A percentile compares a stretch with the other conserved stretches of the same genome.
Conservation (phyloP, 768 basidiomycete genomes). For the Hygrophoropsis aurantiaca region DNA sequence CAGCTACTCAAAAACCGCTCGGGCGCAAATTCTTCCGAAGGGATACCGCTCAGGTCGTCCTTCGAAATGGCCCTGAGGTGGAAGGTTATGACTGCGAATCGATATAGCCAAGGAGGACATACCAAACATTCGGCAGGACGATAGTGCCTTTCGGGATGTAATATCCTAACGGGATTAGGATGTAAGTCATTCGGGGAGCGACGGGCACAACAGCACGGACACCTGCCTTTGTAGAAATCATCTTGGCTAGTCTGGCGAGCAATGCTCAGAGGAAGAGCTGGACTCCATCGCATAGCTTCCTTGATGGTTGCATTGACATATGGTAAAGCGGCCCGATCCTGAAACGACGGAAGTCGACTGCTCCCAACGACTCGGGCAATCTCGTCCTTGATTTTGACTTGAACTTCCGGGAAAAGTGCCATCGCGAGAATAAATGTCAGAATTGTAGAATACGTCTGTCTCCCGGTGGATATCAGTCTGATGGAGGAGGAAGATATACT, state of each 20-base stretch:
- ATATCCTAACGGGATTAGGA: conserved; percentile 25
- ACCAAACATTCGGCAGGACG: conserved; percentile 42
- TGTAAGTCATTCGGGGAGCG: neutral
- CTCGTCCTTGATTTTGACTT: conserved; percentile 52
- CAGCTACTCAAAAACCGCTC: neutral
- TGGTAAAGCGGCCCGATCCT: conserved; percentile 39
- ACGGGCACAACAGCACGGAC: neutral
- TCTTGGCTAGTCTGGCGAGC: conserved; percentile 8
- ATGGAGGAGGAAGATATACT: neutral
- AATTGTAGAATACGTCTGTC: conserved; percentile 15
- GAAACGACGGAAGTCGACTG: conserved; percentile 43
- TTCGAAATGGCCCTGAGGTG: neutral
- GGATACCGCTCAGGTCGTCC: neutral
- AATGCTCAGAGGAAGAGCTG: conserved; percentile 11
- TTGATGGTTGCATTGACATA: conserved; percentile 45
- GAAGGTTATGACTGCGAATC: neutral
- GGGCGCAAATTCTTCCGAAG: neutral
- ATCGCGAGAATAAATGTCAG: conserved; percentile 17
- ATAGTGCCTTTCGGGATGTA: conserved; percentile 41
- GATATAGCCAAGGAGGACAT: neutral
- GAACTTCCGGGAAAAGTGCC: conserved; percentile 38
- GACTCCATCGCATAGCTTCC: conserved; percentile 47
- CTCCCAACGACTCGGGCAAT: conserved; percentile 48
- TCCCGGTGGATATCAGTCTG: neutral
- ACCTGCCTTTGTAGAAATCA: neutral